Conservation (phyloP, 108 stramenopile species). For the Nitzschia sp. region DNA sequence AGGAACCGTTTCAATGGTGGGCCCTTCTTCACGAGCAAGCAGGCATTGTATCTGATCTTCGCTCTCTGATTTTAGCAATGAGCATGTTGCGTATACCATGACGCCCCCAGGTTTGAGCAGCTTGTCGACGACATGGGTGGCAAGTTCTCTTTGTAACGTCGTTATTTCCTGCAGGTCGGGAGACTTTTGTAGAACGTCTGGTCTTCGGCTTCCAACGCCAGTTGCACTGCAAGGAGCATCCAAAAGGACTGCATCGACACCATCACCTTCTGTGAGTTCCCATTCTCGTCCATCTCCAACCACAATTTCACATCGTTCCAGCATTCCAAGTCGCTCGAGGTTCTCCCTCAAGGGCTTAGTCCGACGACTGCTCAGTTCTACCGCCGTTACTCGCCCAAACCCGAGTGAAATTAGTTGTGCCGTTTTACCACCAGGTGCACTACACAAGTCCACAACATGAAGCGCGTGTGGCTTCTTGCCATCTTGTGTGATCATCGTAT, state of each 20-base stretch:
- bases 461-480: conserved; percentile 18
- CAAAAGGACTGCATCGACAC: conserved; percentile 58
- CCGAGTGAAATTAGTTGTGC: conserved; percentile 88
- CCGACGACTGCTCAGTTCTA: conserved; percentile 58
- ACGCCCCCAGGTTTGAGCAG: conserved; percentile 64
- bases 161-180: conserved; percentile 49
- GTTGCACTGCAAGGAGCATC: conserved; percentile 85
- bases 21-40: conserved; percentile 24
- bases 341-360: conserved; percentile 56
- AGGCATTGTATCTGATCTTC: conserved; percentile 74
- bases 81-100: conserved; percentile 85
- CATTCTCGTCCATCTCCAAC: conserved; percentile 63
- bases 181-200: conserved; percentile 68
- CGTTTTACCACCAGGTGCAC: conserved; percentile 97
- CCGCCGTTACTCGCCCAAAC: conserved; percentile 70
- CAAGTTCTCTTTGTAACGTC: conserved; percentile 47
- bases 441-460: conserved; percentile 94
- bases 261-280: background rate
- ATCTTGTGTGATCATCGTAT: conserved; percentile 33
- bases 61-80: conserved; percentile 66
- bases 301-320: conserved; percentile 51
- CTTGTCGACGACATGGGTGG: conserved; percentile 64
- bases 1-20: conserved; percentile 51
- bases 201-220: conserved; percentile 73
- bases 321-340: conserved; percentile 46